A percentile compares a stretch with the other conserved stretches of the same genome.
These are phyloP conservation scores for Ceratobasidium sp. DNA, from an alignment of 1,284 basidiomycete genomes.

Conservation along the genomic window DNA sequence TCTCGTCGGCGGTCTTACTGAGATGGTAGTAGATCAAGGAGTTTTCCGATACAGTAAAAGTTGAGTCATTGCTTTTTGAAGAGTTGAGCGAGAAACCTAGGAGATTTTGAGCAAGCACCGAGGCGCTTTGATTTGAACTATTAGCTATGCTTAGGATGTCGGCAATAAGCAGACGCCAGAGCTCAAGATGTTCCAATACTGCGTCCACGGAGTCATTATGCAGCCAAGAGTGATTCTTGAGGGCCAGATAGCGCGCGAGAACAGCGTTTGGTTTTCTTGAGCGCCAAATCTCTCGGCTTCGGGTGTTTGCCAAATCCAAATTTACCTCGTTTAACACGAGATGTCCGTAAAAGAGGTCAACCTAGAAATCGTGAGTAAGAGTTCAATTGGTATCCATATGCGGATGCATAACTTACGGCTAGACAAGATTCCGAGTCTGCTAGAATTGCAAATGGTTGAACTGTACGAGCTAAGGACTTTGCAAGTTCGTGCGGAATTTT, in stretches of 20 bases:
- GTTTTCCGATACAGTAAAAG: not conserved
- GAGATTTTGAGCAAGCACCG: constrained; percentile 12
- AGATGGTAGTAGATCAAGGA: not conserved
- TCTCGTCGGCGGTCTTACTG: not conserved
- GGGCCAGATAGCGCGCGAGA: constrained; percentile 14
- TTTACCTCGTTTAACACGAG: not conserved
- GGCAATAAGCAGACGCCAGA: not conserved
- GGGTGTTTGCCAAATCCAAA: not conserved
- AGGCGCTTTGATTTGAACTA: not conserved
- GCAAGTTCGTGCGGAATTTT: constrained; percentile 20
- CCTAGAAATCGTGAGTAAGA: not conserved
- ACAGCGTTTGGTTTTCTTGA: not conserved
- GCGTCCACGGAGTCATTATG: constrained; percentile 12
- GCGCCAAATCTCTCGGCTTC: too few species aligned
- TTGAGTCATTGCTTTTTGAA: not conserved
- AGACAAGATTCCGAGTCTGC: constrained; percentile 7
- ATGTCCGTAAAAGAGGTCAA: constrained; percentile 23
- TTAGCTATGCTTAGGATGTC: not conserved
- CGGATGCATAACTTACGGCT: not conserved
- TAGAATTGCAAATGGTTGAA: constrained; percentile 16
- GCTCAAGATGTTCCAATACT: not conserved
- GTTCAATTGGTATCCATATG: not conserved
- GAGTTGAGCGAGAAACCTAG: constrained; percentile 23
- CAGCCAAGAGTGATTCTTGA: constrained; percentile 14
- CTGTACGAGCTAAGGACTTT: not conserved